phyloP scores from a whole-genome alignment of 176 grass and related monocot species.

The Puccinellia tenuiflora region DNA sequence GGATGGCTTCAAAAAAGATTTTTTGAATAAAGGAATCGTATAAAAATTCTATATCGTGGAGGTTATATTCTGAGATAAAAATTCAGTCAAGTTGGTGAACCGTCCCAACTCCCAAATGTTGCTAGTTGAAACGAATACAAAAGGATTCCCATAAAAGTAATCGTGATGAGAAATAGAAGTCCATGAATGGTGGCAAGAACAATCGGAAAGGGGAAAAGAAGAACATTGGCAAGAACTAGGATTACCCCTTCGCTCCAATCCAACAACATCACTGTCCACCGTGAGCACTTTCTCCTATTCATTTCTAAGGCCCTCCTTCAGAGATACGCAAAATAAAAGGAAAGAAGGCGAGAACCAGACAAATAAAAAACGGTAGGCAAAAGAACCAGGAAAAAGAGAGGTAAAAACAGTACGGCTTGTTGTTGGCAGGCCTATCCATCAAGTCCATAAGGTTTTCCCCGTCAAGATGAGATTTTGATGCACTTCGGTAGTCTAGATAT shows the following conservation, averaged over 20 bases:
- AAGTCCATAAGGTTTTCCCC: background rate
- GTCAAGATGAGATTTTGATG: conserved; percentile 29
- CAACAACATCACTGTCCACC: conserved; percentile 24
- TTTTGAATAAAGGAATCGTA: background rate
- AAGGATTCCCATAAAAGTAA: background rate
- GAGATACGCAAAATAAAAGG: conserved; percentile 13
- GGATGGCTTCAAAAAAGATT: background rate
- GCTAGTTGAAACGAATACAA: background rate
- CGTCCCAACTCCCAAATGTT: background rate
- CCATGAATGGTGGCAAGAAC: background rate
- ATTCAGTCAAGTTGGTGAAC: conserved; percentile 24
- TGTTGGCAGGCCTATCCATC: background rate
- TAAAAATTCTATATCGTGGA: background rate
- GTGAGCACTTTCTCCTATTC: background rate
- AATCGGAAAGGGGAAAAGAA: background rate
- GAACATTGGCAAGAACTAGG: conserved; percentile 4
- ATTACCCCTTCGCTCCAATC: conserved; percentile 13
- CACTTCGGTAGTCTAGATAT: conserved; percentile 21
- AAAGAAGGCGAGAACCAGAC: conserved; percentile 4
- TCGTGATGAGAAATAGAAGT: background rate
- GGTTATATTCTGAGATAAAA: conserved; percentile 8
- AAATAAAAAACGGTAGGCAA: background rate
- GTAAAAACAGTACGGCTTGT: background rate
- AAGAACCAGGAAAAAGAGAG: background rate
- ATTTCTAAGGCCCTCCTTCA: conserved; percentile 15